Evolutionary conservation across 2,329 filamentous ascomycete species (phyloP).

Genomic region (Pseudogymnoascus sp.): DNA sequence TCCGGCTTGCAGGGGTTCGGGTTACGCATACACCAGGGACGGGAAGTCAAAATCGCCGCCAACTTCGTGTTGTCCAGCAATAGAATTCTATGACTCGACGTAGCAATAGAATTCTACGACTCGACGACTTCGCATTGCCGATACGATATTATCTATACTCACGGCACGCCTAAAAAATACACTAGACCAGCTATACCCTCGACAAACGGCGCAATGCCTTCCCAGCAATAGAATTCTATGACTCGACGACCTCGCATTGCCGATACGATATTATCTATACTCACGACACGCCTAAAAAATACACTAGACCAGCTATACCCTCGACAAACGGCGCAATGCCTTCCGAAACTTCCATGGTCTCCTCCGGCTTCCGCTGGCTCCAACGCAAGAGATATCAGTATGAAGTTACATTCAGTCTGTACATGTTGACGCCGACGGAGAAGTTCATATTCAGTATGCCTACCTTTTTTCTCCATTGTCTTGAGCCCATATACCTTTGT

Average conservation of each 20-base stretch:
- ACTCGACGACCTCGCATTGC: neutral
- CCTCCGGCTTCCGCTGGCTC: conserved; percentile 61
- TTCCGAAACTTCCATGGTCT: neutral
- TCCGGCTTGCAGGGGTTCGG: neutral
- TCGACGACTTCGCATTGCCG: neutral
- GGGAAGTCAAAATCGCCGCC: neutral
- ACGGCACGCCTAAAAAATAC: neutral
- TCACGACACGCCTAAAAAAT: conserved; percentile 1
- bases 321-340: neutral
- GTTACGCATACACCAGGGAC: neutral
- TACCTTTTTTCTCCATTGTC: neutral
- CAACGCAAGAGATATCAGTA: conserved; percentile 94
- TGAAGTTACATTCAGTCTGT: conserved; percentile 90
- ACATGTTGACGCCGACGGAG: conserved; percentile 95
- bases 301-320: neutral
- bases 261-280: neutral
- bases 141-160: neutral
- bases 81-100: neutral
- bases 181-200: neutral
- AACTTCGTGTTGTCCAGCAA: neutral
- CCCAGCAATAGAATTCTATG: neutral
- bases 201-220: neutral
- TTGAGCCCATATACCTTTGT: neutral
- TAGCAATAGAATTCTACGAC: neutral
- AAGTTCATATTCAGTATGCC: conserved; percentile 92